phyloP scores from a whole-genome alignment of 371 early-diverging fungal species.

The Fennellomyces sp. region DNA sequence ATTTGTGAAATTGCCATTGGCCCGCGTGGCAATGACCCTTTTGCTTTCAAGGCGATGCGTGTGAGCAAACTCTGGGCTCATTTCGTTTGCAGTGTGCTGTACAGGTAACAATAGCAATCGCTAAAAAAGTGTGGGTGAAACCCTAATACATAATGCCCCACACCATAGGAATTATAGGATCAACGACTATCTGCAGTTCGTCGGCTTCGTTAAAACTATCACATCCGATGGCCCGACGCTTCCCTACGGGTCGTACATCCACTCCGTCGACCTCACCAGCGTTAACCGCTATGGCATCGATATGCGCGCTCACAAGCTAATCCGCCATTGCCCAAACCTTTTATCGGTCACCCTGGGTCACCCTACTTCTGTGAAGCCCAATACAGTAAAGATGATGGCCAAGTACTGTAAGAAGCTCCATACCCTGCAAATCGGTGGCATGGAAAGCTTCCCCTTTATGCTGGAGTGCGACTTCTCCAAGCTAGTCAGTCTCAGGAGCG shows the following conservation, averaged over 20 bases:
- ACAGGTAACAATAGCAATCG: conserved; percentile 9
- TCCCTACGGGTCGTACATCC: conserved; percentile 18
- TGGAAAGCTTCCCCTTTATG: conserved; percentile 23
- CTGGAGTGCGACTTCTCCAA: conserved; percentile 22
- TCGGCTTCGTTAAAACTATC: conserved; percentile 20
- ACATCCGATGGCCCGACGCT: neutral
- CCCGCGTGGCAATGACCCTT: conserved; percentile 2
- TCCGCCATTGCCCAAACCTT: conserved; percentile 15
- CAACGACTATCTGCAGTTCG: conserved; percentile 15
- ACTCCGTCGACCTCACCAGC: conserved; percentile 11
- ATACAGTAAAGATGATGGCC: conserved; percentile 8
- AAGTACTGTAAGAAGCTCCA: conserved; percentile 12
- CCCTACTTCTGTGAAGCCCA: conserved; percentile 17
- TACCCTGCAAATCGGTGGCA: conserved; percentile 13
- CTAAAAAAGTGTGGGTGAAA: neutral
- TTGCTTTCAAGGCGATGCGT: conserved; percentile 12
- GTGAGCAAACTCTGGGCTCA: conserved; percentile 22
- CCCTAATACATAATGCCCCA: neutral
- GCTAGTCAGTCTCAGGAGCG: conserved; percentile 1
- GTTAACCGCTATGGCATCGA: conserved; percentile 24
- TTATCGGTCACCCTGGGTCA: conserved; percentile 16
- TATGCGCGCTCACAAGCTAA: conserved; percentile 13
- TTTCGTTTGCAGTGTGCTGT: conserved; percentile 14
- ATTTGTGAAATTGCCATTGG: conserved; percentile 17
- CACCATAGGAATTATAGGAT: conserved; percentile 19